Evolutionary conservation across 2,329 filamentous ascomycete genomes (phyloP).

Genomic region (Alternaria metachromatica): DNA sequence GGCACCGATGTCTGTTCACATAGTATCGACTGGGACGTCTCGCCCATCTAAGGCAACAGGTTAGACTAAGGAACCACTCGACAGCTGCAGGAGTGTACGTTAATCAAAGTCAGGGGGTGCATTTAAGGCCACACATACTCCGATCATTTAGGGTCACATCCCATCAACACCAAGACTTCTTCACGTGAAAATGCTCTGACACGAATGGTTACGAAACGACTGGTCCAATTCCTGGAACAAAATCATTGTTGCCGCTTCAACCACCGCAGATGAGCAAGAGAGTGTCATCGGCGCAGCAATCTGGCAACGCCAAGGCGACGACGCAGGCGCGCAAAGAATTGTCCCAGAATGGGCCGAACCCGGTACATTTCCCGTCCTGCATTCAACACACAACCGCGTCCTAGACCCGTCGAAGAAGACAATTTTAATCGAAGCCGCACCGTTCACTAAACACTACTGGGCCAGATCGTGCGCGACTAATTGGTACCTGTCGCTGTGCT

Average conservation of each 20-base stretch:
- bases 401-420: constrained; percentile 17
- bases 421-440: constrained; percentile 7
- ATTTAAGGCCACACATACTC: neutral
- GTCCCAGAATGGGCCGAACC: constrained; percentile 10
- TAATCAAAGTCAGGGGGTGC: neutral
- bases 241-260: constrained; percentile 16
- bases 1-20: neutral
- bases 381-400: constrained; percentile 24
- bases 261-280: constrained; percentile 8
- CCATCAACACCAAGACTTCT: too few relatives aligned
- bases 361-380: neutral
- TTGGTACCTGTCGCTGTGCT: constrained; percentile 21
- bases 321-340: constrained; percentile 16
- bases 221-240: constrained; percentile 20
- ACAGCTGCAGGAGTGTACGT: neutral
- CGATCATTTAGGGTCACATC: neutral
- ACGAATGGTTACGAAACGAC: constrained; percentile 14
- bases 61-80: neutral
- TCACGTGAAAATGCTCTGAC: constrained; percentile 32
- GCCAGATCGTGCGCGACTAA: neutral
- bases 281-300: constrained; percentile 27
- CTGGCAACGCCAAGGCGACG: constrained; percentile 32
- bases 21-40: neutral
- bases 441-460: constrained; percentile 27
- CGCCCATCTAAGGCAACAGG: neutral